Conservation (phyloP, 2,329 filamentous ascomycete genomes). For the Aspergillus ibericus region DNA sequence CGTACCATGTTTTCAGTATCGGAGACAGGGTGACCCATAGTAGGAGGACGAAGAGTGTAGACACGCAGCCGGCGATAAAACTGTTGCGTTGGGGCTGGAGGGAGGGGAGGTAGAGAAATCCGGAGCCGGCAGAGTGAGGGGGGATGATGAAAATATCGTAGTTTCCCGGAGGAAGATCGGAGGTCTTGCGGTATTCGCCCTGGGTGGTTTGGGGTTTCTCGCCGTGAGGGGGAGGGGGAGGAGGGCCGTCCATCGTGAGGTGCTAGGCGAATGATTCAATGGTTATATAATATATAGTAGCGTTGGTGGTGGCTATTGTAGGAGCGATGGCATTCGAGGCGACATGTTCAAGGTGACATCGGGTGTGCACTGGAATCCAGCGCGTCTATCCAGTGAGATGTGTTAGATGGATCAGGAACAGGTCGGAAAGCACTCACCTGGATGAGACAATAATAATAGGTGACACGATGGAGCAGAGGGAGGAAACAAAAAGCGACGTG, state of each 20-base stretch:
- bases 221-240: constrained; percentile 84
- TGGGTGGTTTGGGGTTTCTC: constrained; percentile 68
- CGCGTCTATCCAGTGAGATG: background rate
- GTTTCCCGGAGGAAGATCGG: constrained; percentile 77
- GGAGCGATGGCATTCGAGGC: background rate
- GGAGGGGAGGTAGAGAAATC: constrained; percentile 93
- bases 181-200: constrained; percentile 46
- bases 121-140: constrained; percentile 81
- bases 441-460: background rate
- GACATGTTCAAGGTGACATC: background rate
- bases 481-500: background rate
- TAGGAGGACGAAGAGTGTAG: constrained; percentile 69
- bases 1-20: constrained; percentile 71
- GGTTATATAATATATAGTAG: constrained; percentile 1
- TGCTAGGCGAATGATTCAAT: background rate
- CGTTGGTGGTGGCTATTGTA: background rate
- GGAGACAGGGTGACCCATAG: constrained; percentile 74
- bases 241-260: constrained; percentile 48
- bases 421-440: background rate
- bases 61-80: constrained; percentile 82
- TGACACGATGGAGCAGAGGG: background rate
- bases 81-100: constrained; percentile 83
- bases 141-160: constrained; percentile 98
- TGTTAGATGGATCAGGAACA: background rate
- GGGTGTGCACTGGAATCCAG: background rate